Percentiles rank a stretch among this genome's conserved stretches.
Conservation (phyloP, 2,329 filamentous ascomycete genomes). For the Bipolaris gigantea region DNA sequence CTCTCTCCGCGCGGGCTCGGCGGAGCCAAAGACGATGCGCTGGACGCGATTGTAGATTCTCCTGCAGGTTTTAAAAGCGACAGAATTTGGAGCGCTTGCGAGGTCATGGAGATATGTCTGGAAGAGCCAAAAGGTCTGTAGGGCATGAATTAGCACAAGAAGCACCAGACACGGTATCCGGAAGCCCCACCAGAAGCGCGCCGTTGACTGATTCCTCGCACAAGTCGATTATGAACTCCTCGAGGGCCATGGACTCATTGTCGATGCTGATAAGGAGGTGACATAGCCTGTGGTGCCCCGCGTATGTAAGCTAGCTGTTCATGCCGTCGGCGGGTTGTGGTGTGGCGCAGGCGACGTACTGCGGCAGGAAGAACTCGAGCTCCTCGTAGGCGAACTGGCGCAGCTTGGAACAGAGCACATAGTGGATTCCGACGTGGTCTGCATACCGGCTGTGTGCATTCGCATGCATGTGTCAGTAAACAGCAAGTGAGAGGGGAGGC, state of each 20-base stretch:
- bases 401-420: slow-evolving; percentile 85
- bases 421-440: slow-evolving; percentile 86
- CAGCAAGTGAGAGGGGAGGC: neutral
- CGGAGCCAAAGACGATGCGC: slow-evolving; percentile 79
- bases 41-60: slow-evolving; percentile 87
- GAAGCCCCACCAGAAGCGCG: slow-evolving; percentile 69
- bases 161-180: slow-evolving; percentile 19
- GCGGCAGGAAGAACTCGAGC: slow-evolving; percentile 89
- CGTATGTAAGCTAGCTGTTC: slow-evolving; percentile 47
- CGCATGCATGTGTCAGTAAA: neutral
- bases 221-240: slow-evolving; percentile 82
- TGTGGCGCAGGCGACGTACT: slow-evolving; percentile 33
- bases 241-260: slow-evolving; percentile 88
- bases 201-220: slow-evolving; percentile 87
- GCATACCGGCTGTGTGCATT: slow-evolving; percentile 69
- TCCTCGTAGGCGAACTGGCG: slow-evolving; percentile 88
- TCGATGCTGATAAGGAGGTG: slow-evolving; percentile 85
- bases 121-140: slow-evolving; percentile 85
- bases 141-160: slow-evolving; percentile 24
- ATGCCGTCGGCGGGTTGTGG: slow-evolving; percentile 13
- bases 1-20: slow-evolving; percentile 68
- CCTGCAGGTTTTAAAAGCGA: slow-evolving; percentile 78
- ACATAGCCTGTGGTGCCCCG: slow-evolving; percentile 58
- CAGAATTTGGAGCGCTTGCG: slow-evolving; percentile 71
- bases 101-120: slow-evolving; percentile 86